Percentiles rank a stretch among this genome's conserved stretches.
Conservation (phyloP, 2,329 filamentous ascomycete genomes). For the Grosmannia serpens region DNA sequence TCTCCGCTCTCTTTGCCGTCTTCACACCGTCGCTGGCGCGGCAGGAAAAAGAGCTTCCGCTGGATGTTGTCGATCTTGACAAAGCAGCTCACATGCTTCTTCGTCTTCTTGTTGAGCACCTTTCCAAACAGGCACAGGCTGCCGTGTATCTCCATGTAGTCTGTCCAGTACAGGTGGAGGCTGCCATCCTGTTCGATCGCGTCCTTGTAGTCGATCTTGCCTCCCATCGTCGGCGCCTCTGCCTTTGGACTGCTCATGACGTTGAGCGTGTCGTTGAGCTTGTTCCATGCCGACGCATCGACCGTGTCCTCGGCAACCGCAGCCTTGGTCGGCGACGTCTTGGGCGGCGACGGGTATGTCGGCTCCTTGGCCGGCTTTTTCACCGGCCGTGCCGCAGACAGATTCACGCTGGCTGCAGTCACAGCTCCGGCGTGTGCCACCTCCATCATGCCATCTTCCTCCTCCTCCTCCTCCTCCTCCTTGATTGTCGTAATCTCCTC, state of each 20-base stretch:
- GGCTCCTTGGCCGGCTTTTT: conserved; percentile 59
- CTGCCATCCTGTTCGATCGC: conserved; percentile 92
- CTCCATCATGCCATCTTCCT: conserved; percentile 74
- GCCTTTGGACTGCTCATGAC: conserved; percentile 57
- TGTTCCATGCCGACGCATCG: conserved; percentile 79
- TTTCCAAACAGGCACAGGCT: conserved; percentile 93
- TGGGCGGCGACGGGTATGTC: conserved; percentile 57
- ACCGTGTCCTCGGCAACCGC: conserved; percentile 38
- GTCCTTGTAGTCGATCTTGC: conserved; percentile 73
- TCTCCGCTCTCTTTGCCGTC: conserved; percentile 60
- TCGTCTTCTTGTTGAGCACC: conserved; percentile 77
- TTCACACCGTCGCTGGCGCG: conserved; percentile 49
- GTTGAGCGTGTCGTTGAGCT: conserved; percentile 75
- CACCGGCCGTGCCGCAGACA: conserved; percentile 66
- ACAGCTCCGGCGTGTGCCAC: conserved; percentile 65
- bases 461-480: conserved; percentile 42
- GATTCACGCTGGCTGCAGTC: conserved; percentile 64
- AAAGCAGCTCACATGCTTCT: conserved; percentile 78
- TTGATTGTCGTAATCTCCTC: neutral
- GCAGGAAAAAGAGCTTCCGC: conserved; percentile 86
- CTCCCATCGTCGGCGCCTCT: conserved; percentile 56
- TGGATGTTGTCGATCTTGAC: conserved; percentile 92
- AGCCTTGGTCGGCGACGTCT: conserved; percentile 55
- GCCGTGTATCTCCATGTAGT: conserved; percentile 87
- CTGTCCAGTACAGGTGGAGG: conserved; percentile 90